Evolutionary conservation across 2,329 filamentous ascomycete genomes (phyloP), one percentile per base, ranked within the genome.

Genomic region (Cytospora paraplurivora): DNA sequence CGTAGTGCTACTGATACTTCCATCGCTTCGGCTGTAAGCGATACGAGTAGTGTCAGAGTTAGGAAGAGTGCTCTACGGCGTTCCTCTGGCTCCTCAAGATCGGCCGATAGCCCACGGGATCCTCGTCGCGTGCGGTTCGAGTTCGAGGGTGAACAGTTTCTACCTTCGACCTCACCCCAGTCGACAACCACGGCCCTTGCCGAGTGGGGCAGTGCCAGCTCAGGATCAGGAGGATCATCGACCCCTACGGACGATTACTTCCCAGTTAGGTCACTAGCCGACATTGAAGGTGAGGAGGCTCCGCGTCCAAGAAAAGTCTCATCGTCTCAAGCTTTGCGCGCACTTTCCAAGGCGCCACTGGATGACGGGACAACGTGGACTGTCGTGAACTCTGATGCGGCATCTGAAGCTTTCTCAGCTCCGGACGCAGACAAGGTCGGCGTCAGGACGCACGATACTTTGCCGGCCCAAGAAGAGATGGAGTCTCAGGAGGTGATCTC

Each of bases 71-170:
- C 84, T 53, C 73, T 88, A 62, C 82, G 86, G 63, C 79, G 85
- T 56, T 81, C 82, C 1, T 85, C 82, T 7, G 85, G 80, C 68
- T 78, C 76, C 37, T 79, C 81, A 79, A 80, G 59, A 76, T 74
- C 7, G 86, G 84, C 63, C 32, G 60, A 61, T 19, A 67, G 65
- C 38, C 65, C 65, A 38, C 38, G 63, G 37, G 65, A 65, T 69
- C 84, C 84, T n/a, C 81, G 85, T 35, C 80, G 84, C 64, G 86
- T 88, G 62, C 85, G 86, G 55, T 88, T 88, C 67, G 81, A 86
- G 44, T 81, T 88, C 53, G 80, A 81, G 71, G 85, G 85, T 59
- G 76, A 81, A 67, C 85, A 88, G 69, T 84, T 89, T 41, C 75
- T 87, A 63, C 84, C 86, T 21, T 87, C 85, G 53, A 76, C 81